Percentiles rank a stretch among this genome's conserved stretches.
Evolutionary conservation across 768 basidiomycete genomes (phyloP).

Genomic region (Tricholoma terreum): DNA sequence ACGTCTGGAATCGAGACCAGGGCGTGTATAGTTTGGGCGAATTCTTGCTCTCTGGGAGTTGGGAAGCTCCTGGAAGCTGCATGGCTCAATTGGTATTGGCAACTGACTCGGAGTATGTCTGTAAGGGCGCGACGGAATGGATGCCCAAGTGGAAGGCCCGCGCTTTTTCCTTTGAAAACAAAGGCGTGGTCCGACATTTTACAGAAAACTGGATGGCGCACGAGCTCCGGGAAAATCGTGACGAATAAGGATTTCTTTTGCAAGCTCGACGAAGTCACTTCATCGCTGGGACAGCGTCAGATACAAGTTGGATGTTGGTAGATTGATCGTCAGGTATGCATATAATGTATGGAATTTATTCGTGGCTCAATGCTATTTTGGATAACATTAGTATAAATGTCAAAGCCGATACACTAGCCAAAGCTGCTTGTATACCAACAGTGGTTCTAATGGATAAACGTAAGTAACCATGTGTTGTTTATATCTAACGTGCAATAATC

Average conservation of each 20-base stretch:
- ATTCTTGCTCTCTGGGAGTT: background rate
- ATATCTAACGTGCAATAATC: no score
- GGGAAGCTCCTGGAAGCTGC: background rate
- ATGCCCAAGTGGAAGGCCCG: conserved; percentile 3
- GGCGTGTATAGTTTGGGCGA: background rate
- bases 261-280: conserved; percentile 1
- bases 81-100: background rate
- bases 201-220: background rate
- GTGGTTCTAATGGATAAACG: background rate
- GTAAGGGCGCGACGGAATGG: background rate
- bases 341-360: background rate
- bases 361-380: background rate
- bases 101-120: conserved; percentile 3
- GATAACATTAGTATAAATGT: background rate
- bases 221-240: background rate
- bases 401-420: background rate
- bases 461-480: background rate
- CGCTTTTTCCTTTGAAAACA: background rate
- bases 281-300: background rate
- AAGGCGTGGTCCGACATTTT: no score
- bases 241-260: background rate
- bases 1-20: no score
- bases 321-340: background rate
- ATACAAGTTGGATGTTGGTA: background rate
- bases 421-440: background rate